Percentiles rank a stretch among this genome's conserved stretches.
These are phyloP conservation scores for Metschnikowia cerradonensis DNA, from an alignment of 805 yeast genomes.

Conservation along the genomic window DNA sequence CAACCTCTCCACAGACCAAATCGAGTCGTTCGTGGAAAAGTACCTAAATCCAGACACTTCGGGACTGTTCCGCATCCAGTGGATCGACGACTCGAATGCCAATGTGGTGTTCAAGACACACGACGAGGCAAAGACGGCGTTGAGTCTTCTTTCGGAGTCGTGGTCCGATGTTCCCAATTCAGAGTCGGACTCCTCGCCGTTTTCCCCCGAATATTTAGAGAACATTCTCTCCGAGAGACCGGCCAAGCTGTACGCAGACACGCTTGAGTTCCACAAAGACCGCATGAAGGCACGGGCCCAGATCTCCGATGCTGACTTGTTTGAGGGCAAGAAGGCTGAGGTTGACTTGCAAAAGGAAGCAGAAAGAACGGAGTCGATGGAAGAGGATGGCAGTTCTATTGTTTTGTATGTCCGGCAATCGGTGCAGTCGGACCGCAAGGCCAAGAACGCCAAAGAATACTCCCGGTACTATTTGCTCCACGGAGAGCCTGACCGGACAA, in stretches of 20 bases:
- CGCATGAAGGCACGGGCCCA: constrained; percentile 15
- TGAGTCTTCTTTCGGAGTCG: constrained; percentile 29
- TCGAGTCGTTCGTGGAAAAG: constrained; percentile 51
- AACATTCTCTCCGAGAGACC: constrained; percentile 33
- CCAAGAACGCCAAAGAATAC: constrained; percentile 50
- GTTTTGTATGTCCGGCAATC: constrained; percentile 48
- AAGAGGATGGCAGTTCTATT: constrained; percentile 36
- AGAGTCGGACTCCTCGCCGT: neutral
- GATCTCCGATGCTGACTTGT: constrained; percentile 8
- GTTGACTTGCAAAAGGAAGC: constrained; percentile 6
- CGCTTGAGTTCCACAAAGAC: constrained; percentile 31
- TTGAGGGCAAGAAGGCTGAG: constrained; percentile 13
- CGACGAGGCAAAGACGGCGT: constrained; percentile 37
- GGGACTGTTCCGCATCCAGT: constrained; percentile 47
- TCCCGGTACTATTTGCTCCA: constrained; percentile 64
- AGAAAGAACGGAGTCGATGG: constrained; percentile 20
- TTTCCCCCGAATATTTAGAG: constrained; percentile 19
- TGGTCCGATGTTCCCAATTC: constrained; percentile 9
- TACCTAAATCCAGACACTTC: constrained; percentile 23
- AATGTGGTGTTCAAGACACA: constrained; percentile 50
- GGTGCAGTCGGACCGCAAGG: constrained; percentile 51
- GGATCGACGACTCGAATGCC: constrained; percentile 63
- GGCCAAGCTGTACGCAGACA: constrained; percentile 39
- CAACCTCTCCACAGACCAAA: constrained; percentile 55
- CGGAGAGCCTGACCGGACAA: constrained; percentile 61